phyloP scores from a whole-genome alignment of 768 basidiomycete genomes.

The Lactifluus echinatus region DNA sequence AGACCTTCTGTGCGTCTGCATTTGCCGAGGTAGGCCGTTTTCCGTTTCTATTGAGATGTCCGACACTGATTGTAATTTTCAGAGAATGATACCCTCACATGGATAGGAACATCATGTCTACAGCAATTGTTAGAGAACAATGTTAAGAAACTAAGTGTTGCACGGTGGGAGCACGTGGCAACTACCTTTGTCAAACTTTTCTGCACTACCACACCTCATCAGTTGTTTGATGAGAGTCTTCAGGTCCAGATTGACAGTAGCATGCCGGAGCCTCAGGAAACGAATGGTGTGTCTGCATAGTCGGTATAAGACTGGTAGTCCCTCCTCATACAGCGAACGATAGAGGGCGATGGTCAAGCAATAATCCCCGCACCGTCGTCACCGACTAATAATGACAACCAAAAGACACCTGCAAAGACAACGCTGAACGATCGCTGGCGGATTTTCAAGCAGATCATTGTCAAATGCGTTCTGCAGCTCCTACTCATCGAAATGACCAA shows the following conservation, averaged over 20 bases:
- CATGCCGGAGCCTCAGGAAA: slow-evolving; percentile 46
- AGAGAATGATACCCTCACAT: slow-evolving; percentile 98
- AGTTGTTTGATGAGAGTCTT: slow-evolving; percentile 87
- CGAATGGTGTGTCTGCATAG: slow-evolving; percentile 21
- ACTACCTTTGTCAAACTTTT: slow-evolving; percentile 94
- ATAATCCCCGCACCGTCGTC: slow-evolving; percentile 87
- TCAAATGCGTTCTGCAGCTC: slow-evolving; percentile 97
- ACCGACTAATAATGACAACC: slow-evolving; percentile 49
- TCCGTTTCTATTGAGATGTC: not conserved
- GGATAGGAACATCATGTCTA: slow-evolving; percentile 95
- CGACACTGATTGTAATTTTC: slow-evolving; percentile 12
- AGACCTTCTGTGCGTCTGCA: slow-evolving; percentile 90
- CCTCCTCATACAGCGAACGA: slow-evolving; percentile 15
- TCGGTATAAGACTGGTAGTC: not conserved
- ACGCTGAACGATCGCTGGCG: slow-evolving; percentile 65
- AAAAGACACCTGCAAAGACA: slow-evolving; percentile 39
- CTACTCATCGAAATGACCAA: slow-evolving; percentile 96
- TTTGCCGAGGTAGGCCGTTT: slow-evolving; percentile 82
- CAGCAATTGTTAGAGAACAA: slow-evolving; percentile 95
- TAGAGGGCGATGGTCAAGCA: slow-evolving; percentile 56
- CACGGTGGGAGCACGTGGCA: slow-evolving; percentile 86
- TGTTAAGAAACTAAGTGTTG: slow-evolving; percentile 71
- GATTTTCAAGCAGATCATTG: slow-evolving; percentile 97
- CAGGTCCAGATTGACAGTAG: slow-evolving; percentile 72
- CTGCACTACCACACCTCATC: slow-evolving; percentile 94